phyloP scores from a whole-genome alignment of 805 yeast genomes.

The Grigorovia yakushimaensis region DNA sequence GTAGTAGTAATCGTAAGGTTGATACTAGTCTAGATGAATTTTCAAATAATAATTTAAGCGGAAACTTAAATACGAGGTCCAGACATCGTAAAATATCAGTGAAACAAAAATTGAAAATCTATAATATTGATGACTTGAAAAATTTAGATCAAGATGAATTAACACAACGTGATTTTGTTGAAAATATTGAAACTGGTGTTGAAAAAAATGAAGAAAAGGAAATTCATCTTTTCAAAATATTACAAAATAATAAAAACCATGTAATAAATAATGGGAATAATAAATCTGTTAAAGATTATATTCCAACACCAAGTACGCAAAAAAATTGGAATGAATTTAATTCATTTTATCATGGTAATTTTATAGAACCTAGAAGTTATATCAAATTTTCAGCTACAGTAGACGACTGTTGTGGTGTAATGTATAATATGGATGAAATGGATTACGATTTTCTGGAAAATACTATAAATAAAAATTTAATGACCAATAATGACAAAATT shows the following conservation, averaged over 20 bases:
- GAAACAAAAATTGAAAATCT: slow-evolving; percentile 72
- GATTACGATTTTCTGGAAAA: slow-evolving; percentile 61
- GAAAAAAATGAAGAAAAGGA: slow-evolving; percentile 97
- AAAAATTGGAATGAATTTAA: slow-evolving; percentile 68
- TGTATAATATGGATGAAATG: slow-evolving; percentile 81
- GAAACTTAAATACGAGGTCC: slow-evolving; percentile 54
- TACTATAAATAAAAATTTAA: slow-evolving; percentile 28
- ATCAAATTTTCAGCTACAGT: slow-evolving; percentile 88
- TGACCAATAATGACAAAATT: neutral
- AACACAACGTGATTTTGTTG: slow-evolving; percentile 74
- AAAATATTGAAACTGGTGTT: slow-evolving; percentile 85
- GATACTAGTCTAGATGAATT: neutral
- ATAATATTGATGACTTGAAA: slow-evolving; percentile 71
- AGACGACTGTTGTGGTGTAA: slow-evolving; percentile 85
- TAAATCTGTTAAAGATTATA: slow-evolving; percentile 42
- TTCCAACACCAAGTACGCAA: slow-evolving; percentile 96
- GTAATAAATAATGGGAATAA: slow-evolving; percentile 11
- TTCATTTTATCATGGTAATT: slow-evolving; percentile 59
- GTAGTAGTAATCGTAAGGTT: neutral
- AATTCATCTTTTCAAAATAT: slow-evolving; percentile 86
- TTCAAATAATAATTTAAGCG: neutral
- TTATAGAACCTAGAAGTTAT: slow-evolving; percentile 65
- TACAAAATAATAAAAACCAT: slow-evolving; percentile 31
- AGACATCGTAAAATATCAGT: slow-evolving; percentile 93
- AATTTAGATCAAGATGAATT: slow-evolving; percentile 49